Conservation (phyloP, 805 yeast genomes). For the Geotrichum ghanense region DNA sequence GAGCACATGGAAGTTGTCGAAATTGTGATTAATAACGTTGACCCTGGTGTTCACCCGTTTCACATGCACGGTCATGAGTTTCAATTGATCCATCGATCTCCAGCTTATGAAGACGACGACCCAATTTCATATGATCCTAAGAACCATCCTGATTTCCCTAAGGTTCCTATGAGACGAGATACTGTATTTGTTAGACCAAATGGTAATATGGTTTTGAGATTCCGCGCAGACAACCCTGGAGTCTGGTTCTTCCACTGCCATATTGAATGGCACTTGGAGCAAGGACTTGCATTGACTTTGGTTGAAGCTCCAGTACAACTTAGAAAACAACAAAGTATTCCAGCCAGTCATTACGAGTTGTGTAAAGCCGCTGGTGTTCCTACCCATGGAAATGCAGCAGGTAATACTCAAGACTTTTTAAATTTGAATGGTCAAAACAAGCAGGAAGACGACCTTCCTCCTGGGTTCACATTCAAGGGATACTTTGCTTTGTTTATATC, state of each 20-base stretch:
- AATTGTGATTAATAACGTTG: slow-evolving; percentile 72
- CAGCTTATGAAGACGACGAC: slow-evolving; percentile 39
- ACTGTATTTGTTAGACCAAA: slow-evolving; percentile 68
- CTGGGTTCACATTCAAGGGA: slow-evolving; percentile 87
- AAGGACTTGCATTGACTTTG: slow-evolving; percentile 75
- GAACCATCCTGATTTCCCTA: slow-evolving; percentile 45
- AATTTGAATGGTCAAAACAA: slow-evolving; percentile 62
- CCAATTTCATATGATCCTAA: slow-evolving; percentile 48
- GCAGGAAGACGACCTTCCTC: slow-evolving; percentile 55
- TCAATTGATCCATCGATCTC: slow-evolving; percentile 71
- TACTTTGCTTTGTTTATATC: slow-evolving; percentile 88
- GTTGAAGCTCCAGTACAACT: slow-evolving; percentile 75
- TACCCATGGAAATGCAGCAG: slow-evolving; percentile 76
- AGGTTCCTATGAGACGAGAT: slow-evolving; percentile 78
- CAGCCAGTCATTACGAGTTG: slow-evolving; percentile 43
- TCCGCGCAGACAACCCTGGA: slow-evolving; percentile 92
- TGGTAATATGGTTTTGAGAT: slow-evolving; percentile 77
- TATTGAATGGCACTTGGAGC: slow-evolving; percentile 95
- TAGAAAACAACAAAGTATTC: slow-evolving; percentile 34
- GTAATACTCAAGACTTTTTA: slow-evolving; percentile 43
- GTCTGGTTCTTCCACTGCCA: slow-evolving; percentile 99
- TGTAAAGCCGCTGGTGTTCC: slow-evolving; percentile 48
- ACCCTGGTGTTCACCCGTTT: slow-evolving; percentile 94
- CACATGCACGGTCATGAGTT: slow-evolving; percentile 91
- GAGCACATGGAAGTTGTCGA: slow-evolving; percentile 60